These are phyloP conservation scores for Cocos nucifera DNA, from an alignment of 176 grass and related monocot genomes.

Conservation along the genomic window DNA sequence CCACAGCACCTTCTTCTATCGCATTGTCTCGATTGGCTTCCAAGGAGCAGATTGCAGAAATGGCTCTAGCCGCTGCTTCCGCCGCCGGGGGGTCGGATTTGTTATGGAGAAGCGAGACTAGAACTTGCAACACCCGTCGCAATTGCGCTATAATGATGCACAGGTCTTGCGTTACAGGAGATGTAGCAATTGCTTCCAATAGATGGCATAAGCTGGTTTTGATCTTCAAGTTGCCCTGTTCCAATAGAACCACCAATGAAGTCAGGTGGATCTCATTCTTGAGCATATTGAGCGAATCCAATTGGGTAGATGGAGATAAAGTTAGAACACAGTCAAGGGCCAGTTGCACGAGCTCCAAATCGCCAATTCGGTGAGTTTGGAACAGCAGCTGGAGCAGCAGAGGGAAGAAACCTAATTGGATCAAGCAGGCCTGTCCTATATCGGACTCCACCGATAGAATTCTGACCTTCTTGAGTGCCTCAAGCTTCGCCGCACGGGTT, in stretches of 20 bases:
- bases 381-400: conserved; percentile 63
- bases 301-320: conserved; percentile 38
- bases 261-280: conserved; percentile 31
- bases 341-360: conserved; percentile 25
- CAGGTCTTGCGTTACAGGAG: conserved; percentile 36
- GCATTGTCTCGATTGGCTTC: conserved; percentile 39
- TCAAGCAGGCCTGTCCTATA: conserved; percentile 53
- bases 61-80: conserved; percentile 39
- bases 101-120: conserved; percentile 37
- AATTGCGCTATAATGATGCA: conserved; percentile 31
- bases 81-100: conserved; percentile 20
- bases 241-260: conserved; percentile 42
- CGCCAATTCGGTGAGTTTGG: conserved; percentile 3
- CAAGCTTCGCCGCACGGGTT: conserved; percentile 7
- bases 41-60: conserved; percentile 37
- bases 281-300: conserved; percentile 62
- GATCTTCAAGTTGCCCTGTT: conserved; percentile 27
- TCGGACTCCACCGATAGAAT: conserved; percentile 65
- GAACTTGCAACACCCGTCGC: conserved; percentile 35
- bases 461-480: conserved; percentile 34
- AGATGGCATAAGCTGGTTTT: conserved; percentile 48
- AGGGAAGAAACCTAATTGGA: conserved; percentile 64
- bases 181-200: conserved; percentile 50
- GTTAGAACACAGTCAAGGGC: conserved; percentile 58
- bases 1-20: conserved; percentile 44